Conservation (phyloP, 495 filamentous ascomycete genomes). For the Penicillium malachiteum region DNA sequence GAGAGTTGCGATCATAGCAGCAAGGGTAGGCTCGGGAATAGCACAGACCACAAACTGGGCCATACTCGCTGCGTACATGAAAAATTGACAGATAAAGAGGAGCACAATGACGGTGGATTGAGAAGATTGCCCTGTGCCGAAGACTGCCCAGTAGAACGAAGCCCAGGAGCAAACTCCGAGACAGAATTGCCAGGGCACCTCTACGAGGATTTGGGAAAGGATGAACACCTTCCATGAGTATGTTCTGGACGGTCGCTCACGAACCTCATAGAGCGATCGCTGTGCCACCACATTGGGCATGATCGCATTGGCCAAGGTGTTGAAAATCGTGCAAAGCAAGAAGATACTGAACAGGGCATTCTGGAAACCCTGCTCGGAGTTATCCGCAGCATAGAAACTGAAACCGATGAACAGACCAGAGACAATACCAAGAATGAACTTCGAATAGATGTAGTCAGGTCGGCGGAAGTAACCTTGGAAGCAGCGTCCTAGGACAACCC, state of each 20-base stretch:
- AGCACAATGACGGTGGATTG: slow-evolving; percentile 51
- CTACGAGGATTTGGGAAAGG: slow-evolving; percentile 47
- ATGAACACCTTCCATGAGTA: slow-evolving; percentile 57
- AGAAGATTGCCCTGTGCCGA: slow-evolving; percentile 35
- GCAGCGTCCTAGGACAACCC: slow-evolving; percentile 41
- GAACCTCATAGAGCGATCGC: slow-evolving; percentile 49
- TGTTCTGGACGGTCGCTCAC: slow-evolving; percentile 48
- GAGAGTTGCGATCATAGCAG: slow-evolving; percentile 53
- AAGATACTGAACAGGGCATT: slow-evolving; percentile 83
- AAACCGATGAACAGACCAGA: slow-evolving; percentile 77
- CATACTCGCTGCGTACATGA: slow-evolving; percentile 44
- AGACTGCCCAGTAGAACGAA: slow-evolving; percentile 50
- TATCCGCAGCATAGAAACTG: slow-evolving; percentile 62
- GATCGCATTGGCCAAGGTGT: slow-evolving; percentile 61
- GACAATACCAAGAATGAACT: slow-evolving; percentile 49
- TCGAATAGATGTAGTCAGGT: slow-evolving; percentile 50
- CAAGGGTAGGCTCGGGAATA: slow-evolving; percentile 52
- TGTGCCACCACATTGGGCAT: slow-evolving; percentile 50
- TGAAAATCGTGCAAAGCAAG: slow-evolving; percentile 72
- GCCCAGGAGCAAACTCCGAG: slow-evolving; percentile 44
- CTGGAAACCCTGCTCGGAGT: slow-evolving; percentile 72
- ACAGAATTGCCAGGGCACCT: slow-evolving; percentile 48
- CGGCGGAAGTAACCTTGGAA: slow-evolving; percentile 54
- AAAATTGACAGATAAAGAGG: slow-evolving; percentile 49
- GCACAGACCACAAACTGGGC: slow-evolving; percentile 56